Evolutionary conservation across 257 asterid genomes (phyloP).

Genomic region (Leptodermis oblonga): DNA sequence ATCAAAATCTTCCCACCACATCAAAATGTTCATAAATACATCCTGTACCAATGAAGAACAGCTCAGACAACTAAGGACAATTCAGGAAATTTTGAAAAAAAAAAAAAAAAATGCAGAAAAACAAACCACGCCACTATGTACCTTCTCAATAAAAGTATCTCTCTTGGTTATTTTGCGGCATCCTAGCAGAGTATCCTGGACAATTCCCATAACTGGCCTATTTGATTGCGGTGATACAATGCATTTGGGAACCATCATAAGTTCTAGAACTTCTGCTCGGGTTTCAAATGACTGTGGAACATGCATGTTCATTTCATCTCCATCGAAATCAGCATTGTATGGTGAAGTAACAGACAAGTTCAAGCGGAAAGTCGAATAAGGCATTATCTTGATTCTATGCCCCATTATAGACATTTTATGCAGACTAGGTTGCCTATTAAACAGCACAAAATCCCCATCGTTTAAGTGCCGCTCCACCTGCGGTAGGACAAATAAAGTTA

Average conservation of each 20-base stretch:
- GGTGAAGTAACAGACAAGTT: constrained; percentile 98
- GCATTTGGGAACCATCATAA: constrained; percentile 99
- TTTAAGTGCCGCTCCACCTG: constrained; percentile 99
- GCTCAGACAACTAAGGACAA: constrained; percentile 3
- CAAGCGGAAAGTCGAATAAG: constrained; percentile 94
- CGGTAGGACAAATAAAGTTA: constrained; percentile 21
- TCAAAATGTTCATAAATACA: constrained; percentile 94
- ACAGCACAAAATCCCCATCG: constrained; percentile 96
- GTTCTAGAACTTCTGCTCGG: constrained; percentile 94
- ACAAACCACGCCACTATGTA: constrained; percentile 10
- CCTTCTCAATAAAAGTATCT: constrained; percentile 97
- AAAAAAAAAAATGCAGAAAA: no score
- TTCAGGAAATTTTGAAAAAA: background rate
- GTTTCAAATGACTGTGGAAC: constrained; percentile 99
- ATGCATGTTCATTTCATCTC: constrained; percentile 99
- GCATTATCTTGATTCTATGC: constrained; percentile 96
- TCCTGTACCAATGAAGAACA: constrained; percentile 48
- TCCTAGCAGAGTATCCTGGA: constrained; percentile 95
- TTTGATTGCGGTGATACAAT: constrained; percentile 95
- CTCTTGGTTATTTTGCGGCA: constrained; percentile 95
- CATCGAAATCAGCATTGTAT: constrained; percentile 99
- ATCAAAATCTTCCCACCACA: constrained; percentile 99
- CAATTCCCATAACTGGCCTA: constrained; percentile 98
- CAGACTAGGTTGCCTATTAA: constrained; percentile 97
- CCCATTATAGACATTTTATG: constrained; percentile 99